phyloP scores from a whole-genome alignment of 106 monocot genomes.

The Gastrodia elata region DNA sequence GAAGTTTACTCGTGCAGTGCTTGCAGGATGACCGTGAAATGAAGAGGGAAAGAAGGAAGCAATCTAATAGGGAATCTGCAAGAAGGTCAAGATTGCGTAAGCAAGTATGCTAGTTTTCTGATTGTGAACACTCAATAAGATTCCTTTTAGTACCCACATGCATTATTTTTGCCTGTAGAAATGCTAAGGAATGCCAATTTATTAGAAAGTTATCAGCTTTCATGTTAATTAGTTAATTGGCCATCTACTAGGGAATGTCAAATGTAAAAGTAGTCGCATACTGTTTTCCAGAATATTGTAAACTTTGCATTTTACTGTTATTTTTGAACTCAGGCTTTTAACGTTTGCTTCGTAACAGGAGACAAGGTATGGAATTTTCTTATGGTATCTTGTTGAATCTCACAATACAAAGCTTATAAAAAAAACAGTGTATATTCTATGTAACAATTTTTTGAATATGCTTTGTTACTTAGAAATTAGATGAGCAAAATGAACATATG shows the following conservation, averaged over 20 bases:
- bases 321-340: not conserved
- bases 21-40: conserved; percentile 72
- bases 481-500: not conserved
- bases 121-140: not conserved
- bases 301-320: not conserved
- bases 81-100: conserved; percentile 89
- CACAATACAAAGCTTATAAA: not conserved
- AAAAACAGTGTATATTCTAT: not conserved
- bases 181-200: not conserved
- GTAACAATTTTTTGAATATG: not conserved
- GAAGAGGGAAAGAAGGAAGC: conserved; percentile 83
- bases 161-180: not conserved
- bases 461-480: not conserved
- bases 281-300: not conserved
- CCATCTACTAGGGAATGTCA: not conserved
- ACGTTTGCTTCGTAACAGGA: not conserved
- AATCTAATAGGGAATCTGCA: conserved; percentile 95
- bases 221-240: not conserved
- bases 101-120: conserved; percentile 56
- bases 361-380: not conserved
- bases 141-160: not conserved
- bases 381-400: not conserved
- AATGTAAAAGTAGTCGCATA: not conserved
- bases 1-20: not conserved
- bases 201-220: not conserved